phyloP scores from a whole-genome alignment of 306 rosid species.

The Vicia sativa region DNA sequence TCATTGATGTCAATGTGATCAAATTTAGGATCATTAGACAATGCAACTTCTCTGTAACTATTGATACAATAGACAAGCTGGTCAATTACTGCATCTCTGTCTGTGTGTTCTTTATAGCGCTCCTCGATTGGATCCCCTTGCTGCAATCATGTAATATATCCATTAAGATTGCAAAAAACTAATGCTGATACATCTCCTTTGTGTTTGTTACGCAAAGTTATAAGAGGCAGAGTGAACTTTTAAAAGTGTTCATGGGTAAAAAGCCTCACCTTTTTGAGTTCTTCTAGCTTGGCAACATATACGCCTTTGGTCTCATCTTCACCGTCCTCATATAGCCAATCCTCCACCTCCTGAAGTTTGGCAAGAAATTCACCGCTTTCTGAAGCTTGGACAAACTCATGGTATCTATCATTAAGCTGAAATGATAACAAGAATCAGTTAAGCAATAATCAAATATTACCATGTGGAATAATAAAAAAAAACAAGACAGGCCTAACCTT shows the following conservation, averaged over 20 bases:
- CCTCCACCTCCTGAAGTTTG: slow-evolving; percentile 88
- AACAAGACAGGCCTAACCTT: slow-evolving; percentile 52
- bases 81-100: slow-evolving; percentile 66
- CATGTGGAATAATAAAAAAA: background rate
- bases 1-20: slow-evolving; percentile 84
- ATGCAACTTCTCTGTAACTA: slow-evolving; percentile 81
- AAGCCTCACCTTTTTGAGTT: slow-evolving; percentile 70
- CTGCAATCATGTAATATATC: slow-evolving; percentile 47
- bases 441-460: background rate
- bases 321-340: slow-evolving; percentile 95
- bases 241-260: background rate
- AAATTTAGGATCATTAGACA: slow-evolving; percentile 69
- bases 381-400: slow-evolving; percentile 70
- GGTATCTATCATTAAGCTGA: slow-evolving; percentile 80
- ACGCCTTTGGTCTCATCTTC: slow-evolving; percentile 99
- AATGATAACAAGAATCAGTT: slow-evolving; percentile 1
- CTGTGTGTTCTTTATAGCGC: slow-evolving; percentile 67
- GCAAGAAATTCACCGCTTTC: slow-evolving; percentile 65
- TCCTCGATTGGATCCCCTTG: slow-evolving; percentile 92
- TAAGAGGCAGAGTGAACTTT: background rate
- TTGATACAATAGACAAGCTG: slow-evolving; percentile 56
- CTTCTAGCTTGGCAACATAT: slow-evolving; percentile 86
- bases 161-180: slow-evolving; percentile 27
- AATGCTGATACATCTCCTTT: background rate
- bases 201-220: background rate